Evolutionary conservation across 106 monocot genomes (phyloP).

Genomic region (Chionographis japonica): DNA sequence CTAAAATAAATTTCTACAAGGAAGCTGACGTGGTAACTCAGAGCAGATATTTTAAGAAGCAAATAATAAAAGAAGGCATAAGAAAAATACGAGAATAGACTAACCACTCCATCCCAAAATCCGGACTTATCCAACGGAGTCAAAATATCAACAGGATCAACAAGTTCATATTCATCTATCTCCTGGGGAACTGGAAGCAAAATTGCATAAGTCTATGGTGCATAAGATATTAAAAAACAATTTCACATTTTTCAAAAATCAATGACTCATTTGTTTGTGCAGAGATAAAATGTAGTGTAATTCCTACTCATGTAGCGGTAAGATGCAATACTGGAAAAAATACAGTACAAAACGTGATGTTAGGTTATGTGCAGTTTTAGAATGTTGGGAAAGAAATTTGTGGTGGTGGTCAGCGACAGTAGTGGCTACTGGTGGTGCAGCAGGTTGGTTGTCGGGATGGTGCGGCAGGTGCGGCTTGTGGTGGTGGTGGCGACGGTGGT

Average conservation of each 20-base stretch:
- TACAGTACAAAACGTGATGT: too few relatives aligned
- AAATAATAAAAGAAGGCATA: background rate
- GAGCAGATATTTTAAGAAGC: background rate
- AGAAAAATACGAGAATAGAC: slow-evolving; percentile 17
- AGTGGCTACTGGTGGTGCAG: too few relatives aligned
- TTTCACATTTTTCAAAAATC: background rate
- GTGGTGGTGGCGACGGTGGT: too few relatives aligned
- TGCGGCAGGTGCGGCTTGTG: too few relatives aligned
- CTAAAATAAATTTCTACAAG: background rate
- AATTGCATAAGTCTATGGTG: background rate
- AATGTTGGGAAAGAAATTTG: too few relatives aligned
- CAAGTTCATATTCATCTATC: slow-evolving; percentile 97
- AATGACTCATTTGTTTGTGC: too few relatives aligned
- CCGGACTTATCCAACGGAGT: slow-evolving; percentile 90
- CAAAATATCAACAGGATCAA: slow-evolving; percentile 98
- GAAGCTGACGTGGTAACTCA: background rate
- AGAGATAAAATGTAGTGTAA: too few relatives aligned
- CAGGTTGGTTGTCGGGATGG: too few relatives aligned
- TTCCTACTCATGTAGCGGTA: too few relatives aligned
- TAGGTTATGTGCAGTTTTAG: too few relatives aligned
- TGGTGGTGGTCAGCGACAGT: too few relatives aligned
- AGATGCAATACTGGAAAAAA: too few relatives aligned
- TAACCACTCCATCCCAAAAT: slow-evolving; percentile 99
- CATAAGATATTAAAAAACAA: background rate
- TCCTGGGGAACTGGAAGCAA: slow-evolving; percentile 63